These are phyloP conservation scores for Exophiala phaeomuriformis DNA, from an alignment of 2,329 filamentous ascomycete species.

Conservation along the genomic window DNA sequence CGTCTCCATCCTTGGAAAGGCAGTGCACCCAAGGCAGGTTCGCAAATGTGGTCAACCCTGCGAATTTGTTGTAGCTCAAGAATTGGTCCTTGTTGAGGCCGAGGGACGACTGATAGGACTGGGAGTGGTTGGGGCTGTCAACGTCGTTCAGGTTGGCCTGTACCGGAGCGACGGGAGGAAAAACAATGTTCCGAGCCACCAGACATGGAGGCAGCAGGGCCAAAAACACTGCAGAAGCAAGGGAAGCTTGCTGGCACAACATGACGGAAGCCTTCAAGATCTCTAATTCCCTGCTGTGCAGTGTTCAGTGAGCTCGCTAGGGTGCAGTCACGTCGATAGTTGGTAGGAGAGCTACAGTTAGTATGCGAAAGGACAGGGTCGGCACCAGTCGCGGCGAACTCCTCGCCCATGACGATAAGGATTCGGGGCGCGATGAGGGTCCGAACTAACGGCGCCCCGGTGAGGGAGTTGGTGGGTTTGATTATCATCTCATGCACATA, in stretches of 20 bases:
- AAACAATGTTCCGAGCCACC: constrained; percentile 28
- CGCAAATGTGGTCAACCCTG: constrained; percentile 32
- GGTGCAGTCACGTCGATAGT: background rate
- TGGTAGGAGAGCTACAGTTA: background rate
- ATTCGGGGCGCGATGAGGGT: too few species aligned
- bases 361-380: too few species aligned
- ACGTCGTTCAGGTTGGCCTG: constrained; percentile 12
- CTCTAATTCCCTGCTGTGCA: too few species aligned
- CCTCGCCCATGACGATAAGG: too few species aligned
- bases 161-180: constrained; percentile 28
- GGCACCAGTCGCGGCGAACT: too few species aligned
- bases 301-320: too few species aligned
- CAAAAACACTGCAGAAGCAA: background rate
- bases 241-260: constrained; percentile 1
- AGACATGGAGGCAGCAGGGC: constrained; percentile 2
- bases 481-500: too few species aligned
- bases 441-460: too few species aligned
- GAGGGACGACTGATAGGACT: constrained; percentile 16
- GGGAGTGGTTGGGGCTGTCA: background rate
- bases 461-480: too few species aligned
- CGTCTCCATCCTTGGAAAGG: constrained; percentile 24
- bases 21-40: constrained; percentile 32
- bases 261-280: background rate
- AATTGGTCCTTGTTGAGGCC: constrained; percentile 33
- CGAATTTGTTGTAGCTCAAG: constrained; percentile 39